These are phyloP conservation scores for Choiromyces venosus DNA, from an alignment of 495 filamentous ascomycete species.

Conservation along the genomic window DNA sequence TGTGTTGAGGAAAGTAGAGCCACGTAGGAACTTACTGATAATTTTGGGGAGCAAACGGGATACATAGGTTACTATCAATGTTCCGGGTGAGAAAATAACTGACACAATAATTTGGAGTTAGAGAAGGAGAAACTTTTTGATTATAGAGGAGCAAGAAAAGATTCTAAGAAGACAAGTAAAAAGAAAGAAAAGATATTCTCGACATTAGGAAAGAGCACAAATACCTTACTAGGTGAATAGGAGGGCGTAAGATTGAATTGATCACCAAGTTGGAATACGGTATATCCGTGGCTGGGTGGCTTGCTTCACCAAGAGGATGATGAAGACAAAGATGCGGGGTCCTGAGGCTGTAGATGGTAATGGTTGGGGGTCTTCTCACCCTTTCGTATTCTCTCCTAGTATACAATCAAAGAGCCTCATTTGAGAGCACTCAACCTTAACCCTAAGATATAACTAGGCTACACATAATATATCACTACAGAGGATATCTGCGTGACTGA, in stretches of 20 bases:
- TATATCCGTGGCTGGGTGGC: background rate
- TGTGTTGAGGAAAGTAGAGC: background rate
- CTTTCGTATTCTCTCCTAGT: too few species aligned
- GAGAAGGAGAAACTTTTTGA: background rate
- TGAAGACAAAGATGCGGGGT: too few species aligned
- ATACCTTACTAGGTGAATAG: background rate
- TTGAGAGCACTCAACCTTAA: too few species aligned
- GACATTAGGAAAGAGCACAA: too few species aligned
- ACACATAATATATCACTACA: too few species aligned
- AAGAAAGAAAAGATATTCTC: too few species aligned
- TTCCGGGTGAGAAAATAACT: background rate
- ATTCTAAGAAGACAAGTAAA: too few species aligned
- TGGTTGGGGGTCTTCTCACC: too few species aligned
- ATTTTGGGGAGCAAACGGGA: background rate
- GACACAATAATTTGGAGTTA: background rate
- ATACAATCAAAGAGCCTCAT: too few species aligned
- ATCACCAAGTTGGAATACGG: background rate
- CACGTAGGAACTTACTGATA: background rate
- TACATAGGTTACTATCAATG: background rate
- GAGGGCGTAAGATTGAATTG: background rate
- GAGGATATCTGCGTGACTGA: background rate
- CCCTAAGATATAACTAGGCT: too few species aligned
- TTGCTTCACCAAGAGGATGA: background rate
- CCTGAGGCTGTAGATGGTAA: too few species aligned
- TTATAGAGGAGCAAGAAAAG: background rate